Base-by-base conservation (phyloP, 805 yeast species). In the Hanseniaspora guilliermondii region DNA sequence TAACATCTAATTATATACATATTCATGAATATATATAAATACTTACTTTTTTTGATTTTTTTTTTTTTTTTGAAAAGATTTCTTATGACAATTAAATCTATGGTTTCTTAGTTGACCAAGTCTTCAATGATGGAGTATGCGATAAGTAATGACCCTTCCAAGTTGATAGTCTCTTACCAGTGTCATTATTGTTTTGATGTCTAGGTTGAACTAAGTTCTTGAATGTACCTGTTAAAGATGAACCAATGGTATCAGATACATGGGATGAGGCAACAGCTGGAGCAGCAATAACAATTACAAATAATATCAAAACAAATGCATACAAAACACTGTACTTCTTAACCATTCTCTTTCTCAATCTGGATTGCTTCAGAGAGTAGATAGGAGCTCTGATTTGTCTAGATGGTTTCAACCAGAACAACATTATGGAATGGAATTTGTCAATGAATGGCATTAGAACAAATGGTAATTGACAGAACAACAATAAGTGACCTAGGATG, bases 331-430 rank as follows among this genome's bases (percentile, higher is more conserved):
- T 82, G 76, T 93, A 93, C 73, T 87, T 88, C 72, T 85, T 82
- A 37, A 93, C 95, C 95, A 93, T 91, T 75, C 98, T 83, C 84
- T 85, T 87, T 71, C 98, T 85, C 70, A 89, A 81, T 73, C 87
- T 83, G 56, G 94, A 91, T 75, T 93, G 97, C 74, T 93, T 93
- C 73, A 91, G 76, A 19, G 97, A 87, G 74, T 87, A 89, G 68
- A 93, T 88, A 64, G 98, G 97, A 58, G 97, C 97, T 72, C 97
- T 85, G 66, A 93, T 89, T 74, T 88, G 95, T 73, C 95, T 83
- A 59, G 93, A 76, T 56, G 98, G 98, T 69, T 87, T 86, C 73
- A 94, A 83, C 99, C 99, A 93, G 83, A 93, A 93, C 72, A 93
- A 76, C 94, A 91, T 84, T 70, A 88, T 82, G 46, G 98, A 91